Conservation (phyloP, 1,139 yeast species). For the Candida tropicalis region DNA sequence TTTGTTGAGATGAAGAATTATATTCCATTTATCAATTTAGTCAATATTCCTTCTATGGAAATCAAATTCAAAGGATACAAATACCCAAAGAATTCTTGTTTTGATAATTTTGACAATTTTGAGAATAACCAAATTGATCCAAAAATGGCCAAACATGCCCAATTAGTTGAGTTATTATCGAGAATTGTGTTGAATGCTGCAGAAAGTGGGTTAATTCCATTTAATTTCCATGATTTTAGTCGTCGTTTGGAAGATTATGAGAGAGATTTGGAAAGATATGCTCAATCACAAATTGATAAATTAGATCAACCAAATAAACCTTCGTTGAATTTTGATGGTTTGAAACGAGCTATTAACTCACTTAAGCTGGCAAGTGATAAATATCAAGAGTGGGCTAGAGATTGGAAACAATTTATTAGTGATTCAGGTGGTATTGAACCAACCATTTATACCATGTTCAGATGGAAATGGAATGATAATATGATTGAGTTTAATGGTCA, state of each 20-base stretch:
- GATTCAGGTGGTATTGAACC: slow-evolving; percentile 60
- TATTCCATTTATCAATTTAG: slow-evolving; percentile 62
- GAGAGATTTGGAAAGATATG: slow-evolving; percentile 44
- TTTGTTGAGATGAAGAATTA: slow-evolving; percentile 63
- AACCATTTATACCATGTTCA: slow-evolving; percentile 62
- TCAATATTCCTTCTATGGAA: slow-evolving; percentile 72
- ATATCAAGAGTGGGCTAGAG: slow-evolving; percentile 48
- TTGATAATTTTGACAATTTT: slow-evolving; percentile 66
- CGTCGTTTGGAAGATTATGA: slow-evolving; percentile 45
- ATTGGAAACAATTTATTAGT: slow-evolving; percentile 52
- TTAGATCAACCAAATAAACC: slow-evolving; percentile 15
- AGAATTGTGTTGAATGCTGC: slow-evolving; percentile 55
- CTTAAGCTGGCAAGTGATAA: slow-evolving; percentile 26
- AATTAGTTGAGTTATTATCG: slow-evolving; percentile 60
- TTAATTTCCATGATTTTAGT: slow-evolving; percentile 55
- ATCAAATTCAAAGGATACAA: slow-evolving; percentile 49
- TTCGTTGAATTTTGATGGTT: slow-evolving; percentile 33
- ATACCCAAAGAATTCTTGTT: slow-evolving; percentile 66
- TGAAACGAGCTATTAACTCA: slow-evolving; percentile 26
- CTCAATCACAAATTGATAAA: slow-evolving; percentile 15
- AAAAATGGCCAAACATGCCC: slow-evolving; percentile 56
- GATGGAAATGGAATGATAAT: slow-evolving; percentile 82
- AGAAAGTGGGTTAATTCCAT: slow-evolving; percentile 80
- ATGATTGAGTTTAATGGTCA: slow-evolving; percentile 59
- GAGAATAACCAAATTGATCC: slow-evolving; percentile 51